Percentiles rank a stretch among this genome's conserved stretches.
These are phyloP conservation scores for Tephrocybe sp. DNA, from an alignment of 768 basidiomycete species.

Conservation along the genomic window DNA sequence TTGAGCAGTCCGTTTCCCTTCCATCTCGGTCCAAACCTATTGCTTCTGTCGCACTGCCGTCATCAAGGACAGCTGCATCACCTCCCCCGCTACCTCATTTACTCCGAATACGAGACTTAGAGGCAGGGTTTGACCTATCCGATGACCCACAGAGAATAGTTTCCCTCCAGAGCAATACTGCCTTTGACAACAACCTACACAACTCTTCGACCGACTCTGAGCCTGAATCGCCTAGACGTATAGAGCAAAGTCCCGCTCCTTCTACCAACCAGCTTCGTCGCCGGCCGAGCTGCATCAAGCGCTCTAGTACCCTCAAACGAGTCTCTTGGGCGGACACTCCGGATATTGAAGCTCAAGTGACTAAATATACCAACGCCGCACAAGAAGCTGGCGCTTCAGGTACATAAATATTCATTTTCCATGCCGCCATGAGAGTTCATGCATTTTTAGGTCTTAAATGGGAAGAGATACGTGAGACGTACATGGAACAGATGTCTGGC, in stretches of 20 bases:
- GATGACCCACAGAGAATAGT: conserved; percentile 19
- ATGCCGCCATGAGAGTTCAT: not conserved
- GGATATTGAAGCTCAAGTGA: conserved; percentile 55
- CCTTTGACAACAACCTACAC: not conserved
- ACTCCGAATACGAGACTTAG: conserved; percentile 25
- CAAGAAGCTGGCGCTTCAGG: conserved; percentile 38
- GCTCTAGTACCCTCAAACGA: conserved; percentile 53
- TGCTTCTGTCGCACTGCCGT: not conserved
- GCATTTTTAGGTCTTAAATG: conserved; percentile 51
- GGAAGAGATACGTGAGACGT: conserved; percentile 52
- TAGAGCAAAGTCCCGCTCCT: not conserved
- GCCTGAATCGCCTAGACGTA: not conserved
- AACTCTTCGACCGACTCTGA: not conserved
- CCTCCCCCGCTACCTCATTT: conserved; percentile 41
- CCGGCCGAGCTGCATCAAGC: conserved; percentile 64
- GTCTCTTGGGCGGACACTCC: conserved; percentile 77
- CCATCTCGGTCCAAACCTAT: conserved; percentile 7
- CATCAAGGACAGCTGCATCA: conserved; percentile 26
- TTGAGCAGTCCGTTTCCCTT: conserved; percentile 9
- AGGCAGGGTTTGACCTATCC: conserved; percentile 21
- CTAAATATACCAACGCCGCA: conserved; percentile 41
- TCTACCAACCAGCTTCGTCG: conserved; percentile 35
- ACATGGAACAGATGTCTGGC: conserved; percentile 60
- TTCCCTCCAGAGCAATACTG: conserved; percentile 6
- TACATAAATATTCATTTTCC: conserved; percentile 14